phyloP scores from a whole-genome alignment of 208 protist species.

The Crithidia acanthocephali region DNA sequence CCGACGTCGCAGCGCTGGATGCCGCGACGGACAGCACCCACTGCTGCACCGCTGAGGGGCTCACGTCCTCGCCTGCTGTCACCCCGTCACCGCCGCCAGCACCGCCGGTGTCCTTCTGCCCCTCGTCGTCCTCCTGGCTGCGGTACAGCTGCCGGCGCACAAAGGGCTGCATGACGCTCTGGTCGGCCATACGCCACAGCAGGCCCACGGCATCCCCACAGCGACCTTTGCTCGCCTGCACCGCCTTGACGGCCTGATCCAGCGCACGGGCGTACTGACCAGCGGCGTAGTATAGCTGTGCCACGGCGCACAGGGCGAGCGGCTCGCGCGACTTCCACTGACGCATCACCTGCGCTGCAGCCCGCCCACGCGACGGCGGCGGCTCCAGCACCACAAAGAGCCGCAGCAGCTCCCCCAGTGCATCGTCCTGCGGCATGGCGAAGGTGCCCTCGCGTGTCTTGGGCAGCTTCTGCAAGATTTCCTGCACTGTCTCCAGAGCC shows the following conservation, averaged over 20 bases:
- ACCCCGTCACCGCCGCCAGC: background rate
- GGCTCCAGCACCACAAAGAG: slow-evolving; percentile 71
- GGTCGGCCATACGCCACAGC: slow-evolving; percentile 60
- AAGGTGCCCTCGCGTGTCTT: slow-evolving; percentile 69
- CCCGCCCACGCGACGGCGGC: slow-evolving; percentile 51
- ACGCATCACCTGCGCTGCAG: slow-evolving; percentile 73
- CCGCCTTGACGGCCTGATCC: slow-evolving; percentile 68
- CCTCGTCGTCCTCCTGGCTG: background rate
- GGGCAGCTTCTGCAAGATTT: slow-evolving; percentile 66
- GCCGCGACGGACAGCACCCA: slow-evolving; percentile 29
- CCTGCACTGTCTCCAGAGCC: slow-evolving; percentile 67
- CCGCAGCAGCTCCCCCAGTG: slow-evolving; percentile 59
- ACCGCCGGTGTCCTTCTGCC: background rate
- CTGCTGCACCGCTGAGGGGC: slow-evolving; percentile 14
- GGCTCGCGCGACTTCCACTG: slow-evolving; percentile 72
- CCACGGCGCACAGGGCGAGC: slow-evolving; percentile 70
- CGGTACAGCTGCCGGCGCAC: slow-evolving; percentile 16
- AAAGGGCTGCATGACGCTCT: slow-evolving; percentile 27
- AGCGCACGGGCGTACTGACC: slow-evolving; percentile 62
- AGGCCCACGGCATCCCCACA: slow-evolving; percentile 76
- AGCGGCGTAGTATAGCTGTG: slow-evolving; percentile 72
- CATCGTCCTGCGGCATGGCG: slow-evolving; percentile 44
- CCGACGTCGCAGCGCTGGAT: background rate
- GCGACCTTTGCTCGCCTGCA: slow-evolving; percentile 34
- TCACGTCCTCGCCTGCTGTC: background rate